These are phyloP conservation scores for Grosmannia clavigera DNA, from an alignment of 2,329 filamentous ascomycete genomes.

Conservation along the genomic window DNA sequence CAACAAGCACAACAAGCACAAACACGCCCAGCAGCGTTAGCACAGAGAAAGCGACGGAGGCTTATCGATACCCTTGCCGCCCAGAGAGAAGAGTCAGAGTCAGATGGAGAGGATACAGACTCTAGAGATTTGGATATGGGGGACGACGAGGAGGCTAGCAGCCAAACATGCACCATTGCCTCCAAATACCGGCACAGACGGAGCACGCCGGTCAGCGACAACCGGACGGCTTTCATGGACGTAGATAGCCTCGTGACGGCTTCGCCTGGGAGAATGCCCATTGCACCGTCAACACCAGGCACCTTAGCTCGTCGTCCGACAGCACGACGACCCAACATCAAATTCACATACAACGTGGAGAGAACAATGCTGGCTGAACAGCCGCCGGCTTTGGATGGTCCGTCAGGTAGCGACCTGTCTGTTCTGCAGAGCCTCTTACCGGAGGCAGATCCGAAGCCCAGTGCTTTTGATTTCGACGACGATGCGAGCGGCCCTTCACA, in stretches of 20 bases:
- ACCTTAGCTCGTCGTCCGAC: constrained; percentile 12
- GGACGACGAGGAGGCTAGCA: constrained; percentile 5
- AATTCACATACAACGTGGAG: constrained; percentile 26
- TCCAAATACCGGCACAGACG: constrained; percentile 2
- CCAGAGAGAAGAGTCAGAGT: constrained; percentile 24
- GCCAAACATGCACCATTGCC: constrained; percentile 4
- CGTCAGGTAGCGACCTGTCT: constrained; percentile 13
- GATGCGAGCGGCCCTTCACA: constrained; percentile 30
- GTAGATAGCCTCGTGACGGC: constrained; percentile 9
- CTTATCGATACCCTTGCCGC: constrained; percentile 31
- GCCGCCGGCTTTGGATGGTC: constrained; percentile 10
- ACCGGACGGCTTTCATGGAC: constrained; percentile 5
- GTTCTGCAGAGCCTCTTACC: constrained; percentile 16
- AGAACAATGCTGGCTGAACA: constrained; percentile 25
- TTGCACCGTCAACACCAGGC: constrained; percentile 9
- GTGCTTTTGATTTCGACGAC: constrained; percentile 26
- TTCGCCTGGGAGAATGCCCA: constrained; percentile 7
- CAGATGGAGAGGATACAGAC: constrained; percentile 5
- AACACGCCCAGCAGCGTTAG: not conserved
- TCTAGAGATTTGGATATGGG: not conserved
- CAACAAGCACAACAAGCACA: not conserved
- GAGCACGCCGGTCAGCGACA: constrained; percentile 8
- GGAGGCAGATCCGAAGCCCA: constrained; percentile 12
- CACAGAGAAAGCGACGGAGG: constrained; percentile 15
- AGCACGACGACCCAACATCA: constrained; percentile 19